Percentiles rank a stretch among this genome's conserved stretches.
Evolutionary conservation across 2,329 filamentous ascomycete species (phyloP).

Genomic region (Sphaerostilbella broomeana): DNA sequence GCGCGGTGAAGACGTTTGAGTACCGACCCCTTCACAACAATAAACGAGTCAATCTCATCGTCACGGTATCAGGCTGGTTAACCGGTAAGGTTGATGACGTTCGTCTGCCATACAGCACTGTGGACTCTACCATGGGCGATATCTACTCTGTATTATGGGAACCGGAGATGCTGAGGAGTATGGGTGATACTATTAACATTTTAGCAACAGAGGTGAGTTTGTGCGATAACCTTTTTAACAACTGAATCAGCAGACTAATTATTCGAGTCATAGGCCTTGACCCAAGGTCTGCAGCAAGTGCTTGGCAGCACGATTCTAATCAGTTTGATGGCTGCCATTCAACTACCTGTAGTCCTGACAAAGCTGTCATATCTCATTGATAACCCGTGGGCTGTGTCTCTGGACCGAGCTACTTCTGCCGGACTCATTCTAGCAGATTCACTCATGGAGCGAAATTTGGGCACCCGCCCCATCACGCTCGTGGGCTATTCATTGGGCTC

Average conservation of each 20-base stretch:
- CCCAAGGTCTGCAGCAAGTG: conserved; percentile 92
- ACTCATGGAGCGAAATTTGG: conserved; percentile 82
- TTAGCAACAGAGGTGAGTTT: conserved; percentile 81
- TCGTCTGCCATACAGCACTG: conserved; percentile 87
- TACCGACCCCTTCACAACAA: conserved; percentile 97
- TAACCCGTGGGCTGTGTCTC: conserved; percentile 96
- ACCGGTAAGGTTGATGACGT: conserved; percentile 97
- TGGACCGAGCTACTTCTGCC: conserved; percentile 80
- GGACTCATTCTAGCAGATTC: conserved; percentile 93
- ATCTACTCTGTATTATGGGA: conserved; percentile 97
- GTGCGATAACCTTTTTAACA: not conserved
- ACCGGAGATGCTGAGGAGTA: conserved; percentile 93
- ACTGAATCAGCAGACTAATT: not conserved
- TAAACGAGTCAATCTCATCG: conserved; percentile 90
- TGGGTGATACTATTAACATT: conserved; percentile 98
- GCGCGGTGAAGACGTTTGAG: conserved; percentile 92
- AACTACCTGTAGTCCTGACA: conserved; percentile 84
- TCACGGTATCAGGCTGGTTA: conserved; percentile 97
- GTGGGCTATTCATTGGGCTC: conserved; percentile 92
- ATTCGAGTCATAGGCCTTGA: conserved; percentile 61
- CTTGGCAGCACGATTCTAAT: conserved; percentile 84
- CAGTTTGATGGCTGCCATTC: conserved; percentile 84
- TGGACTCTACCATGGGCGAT: conserved; percentile 96
- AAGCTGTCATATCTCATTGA: conserved; percentile 96
- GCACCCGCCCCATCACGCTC: conserved; percentile 83